Evolutionary conservation across 768 basidiomycete genomes (phyloP), one percentile per base, ranked within the genome.

Genomic region (Xerocomellus dryophilus): DNA sequence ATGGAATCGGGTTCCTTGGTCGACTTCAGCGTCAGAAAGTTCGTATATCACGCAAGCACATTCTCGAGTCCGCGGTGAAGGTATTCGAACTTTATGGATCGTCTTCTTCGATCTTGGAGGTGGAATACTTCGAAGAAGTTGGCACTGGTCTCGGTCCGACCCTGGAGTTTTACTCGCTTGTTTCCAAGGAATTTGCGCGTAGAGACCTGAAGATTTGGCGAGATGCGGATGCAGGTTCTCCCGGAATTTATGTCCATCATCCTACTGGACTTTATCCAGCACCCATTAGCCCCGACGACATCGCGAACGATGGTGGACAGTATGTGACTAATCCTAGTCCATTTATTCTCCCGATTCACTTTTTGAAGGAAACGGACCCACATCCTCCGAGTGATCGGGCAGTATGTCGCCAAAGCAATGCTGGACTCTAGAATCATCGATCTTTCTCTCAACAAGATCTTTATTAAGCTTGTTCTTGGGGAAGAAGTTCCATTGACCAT

Each of bases 41-140:
- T 52, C 84, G 97, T 31, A 96, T 99, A 58, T 95, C 94, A 15
- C 83, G 97, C 53, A 90, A 91, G 60, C 91, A 96, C 64, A 86
- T 98, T 27, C 79, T 99, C 20, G 96, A 98, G 69, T 96, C 94
- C 18, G 94, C 93, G 1, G 86, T 95, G 65, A 98, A 98, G 71
- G 92, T 95, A 9, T 92, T 99, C 59, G 94, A 96, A 66, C 82
- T 98, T 46, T 99, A 98, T 62, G 97, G 97, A 1, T 91, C 92
- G 0, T 93, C 92, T 2, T 90, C 89, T 5, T 93, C 93, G 0
- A 84, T 98, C 20, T 81, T 99, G 39, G 97, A 99, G 69, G 93
- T 98, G 47, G 95, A 99, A 74, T 98, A 98, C 74, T 98, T 98
- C 65, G 93, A 97, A 66, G 97, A 99, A 76, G 95, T 98, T 44